These are phyloP conservation scores for Penicillium janthinellum DNA, from an alignment of 2,329 filamentous ascomycete species.

Conservation along the genomic window DNA sequence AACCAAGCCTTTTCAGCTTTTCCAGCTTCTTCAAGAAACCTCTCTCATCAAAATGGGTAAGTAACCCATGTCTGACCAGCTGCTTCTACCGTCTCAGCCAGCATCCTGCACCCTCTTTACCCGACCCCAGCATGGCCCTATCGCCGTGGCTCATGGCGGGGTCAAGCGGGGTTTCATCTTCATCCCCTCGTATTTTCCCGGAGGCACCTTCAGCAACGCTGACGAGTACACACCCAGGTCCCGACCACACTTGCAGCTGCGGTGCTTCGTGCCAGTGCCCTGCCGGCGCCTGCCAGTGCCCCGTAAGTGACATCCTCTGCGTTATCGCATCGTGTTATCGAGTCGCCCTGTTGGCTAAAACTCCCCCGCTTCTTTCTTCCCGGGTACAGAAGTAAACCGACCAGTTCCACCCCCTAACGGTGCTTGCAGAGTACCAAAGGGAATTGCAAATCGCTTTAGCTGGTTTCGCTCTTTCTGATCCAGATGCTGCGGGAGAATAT, in stretches of 20 bases:
- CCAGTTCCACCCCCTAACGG: not conserved
- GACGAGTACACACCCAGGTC: slow-evolving; percentile 23
- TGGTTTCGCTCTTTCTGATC: slow-evolving; percentile 7
- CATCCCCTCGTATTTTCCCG: slow-evolving; percentile 2
- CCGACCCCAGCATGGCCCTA: not conserved
- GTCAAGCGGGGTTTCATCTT: slow-evolving; percentile 18
- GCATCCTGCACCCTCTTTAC: not conserved
- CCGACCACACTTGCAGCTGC: slow-evolving; percentile 45
- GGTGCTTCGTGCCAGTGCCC: slow-evolving; percentile 46
- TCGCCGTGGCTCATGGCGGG: slow-evolving; percentile 20
- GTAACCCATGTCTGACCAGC: slow-evolving; percentile 5
- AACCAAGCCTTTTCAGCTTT: not conserved
- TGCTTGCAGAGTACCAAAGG: not conserved
- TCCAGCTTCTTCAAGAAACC: not conserved
- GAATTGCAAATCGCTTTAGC: not conserved
- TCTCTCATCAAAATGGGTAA: slow-evolving; percentile 29
- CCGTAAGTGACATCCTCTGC: slow-evolving; percentile 31
- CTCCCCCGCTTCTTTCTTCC: not conserved
- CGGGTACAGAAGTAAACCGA: slow-evolving; percentile 26
- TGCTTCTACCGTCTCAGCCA: not conserved
- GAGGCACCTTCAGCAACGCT: slow-evolving; percentile 9
- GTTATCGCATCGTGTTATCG: not conserved
- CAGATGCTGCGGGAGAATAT: not conserved
- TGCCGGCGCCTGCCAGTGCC: slow-evolving; percentile 44
- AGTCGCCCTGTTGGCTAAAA: slow-evolving; percentile 2